Base-by-base conservation (phyloP, 2,329 filamentous ascomycete genomes). In the Stemphylium vesicarium region DNA sequence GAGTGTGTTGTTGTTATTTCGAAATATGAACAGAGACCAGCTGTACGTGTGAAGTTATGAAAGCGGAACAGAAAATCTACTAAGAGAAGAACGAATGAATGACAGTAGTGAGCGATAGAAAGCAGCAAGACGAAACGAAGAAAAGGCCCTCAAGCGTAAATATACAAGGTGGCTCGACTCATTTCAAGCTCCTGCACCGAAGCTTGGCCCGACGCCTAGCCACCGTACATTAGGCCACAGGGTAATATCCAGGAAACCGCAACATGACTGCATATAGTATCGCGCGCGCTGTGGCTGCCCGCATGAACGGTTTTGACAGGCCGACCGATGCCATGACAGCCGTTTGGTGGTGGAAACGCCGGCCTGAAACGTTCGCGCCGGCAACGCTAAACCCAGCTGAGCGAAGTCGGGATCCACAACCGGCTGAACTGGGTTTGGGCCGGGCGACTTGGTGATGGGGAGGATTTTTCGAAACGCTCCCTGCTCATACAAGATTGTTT, bases 1-100 rank as follows among this genome's bases (percentile, higher is more conserved):
- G 53, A 59, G 58, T 46, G 38, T 56, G 32, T 45, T 36, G 12
- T 57, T 60, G 29, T 29, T 29, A 29, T 38, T 8, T 50, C 56
- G 56, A 40, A 48, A 62, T 32, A 32, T 12, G 47, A 45, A 69
- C 56, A 65, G 60, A 65, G 56, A 63, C 59, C 63, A 65, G 65
- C 65, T 66, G 63, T 43, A 56, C 37, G 26, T 53, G 42, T 45
- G 7, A n/a, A 45, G 32, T 29, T 29, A 52, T 55, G 38, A 57
- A 50, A 50, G 18, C 15, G 44, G 62, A 58, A 9, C 26, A 29
- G 33, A 35, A 20, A 36, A 22, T 45, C 41, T 51, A 55, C 56
- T 57, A 63, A 50, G 57, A 51, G 41, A 41, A 40, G 36, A 45
- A n/a, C 3, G 39, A 41, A 66, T 50, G 64, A 67, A 54, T 52